Evolutionary conservation across 305 asterid species (phyloP), one percentile per base, ranked within the genome.

Genomic region (Galium porrigens): DNA sequence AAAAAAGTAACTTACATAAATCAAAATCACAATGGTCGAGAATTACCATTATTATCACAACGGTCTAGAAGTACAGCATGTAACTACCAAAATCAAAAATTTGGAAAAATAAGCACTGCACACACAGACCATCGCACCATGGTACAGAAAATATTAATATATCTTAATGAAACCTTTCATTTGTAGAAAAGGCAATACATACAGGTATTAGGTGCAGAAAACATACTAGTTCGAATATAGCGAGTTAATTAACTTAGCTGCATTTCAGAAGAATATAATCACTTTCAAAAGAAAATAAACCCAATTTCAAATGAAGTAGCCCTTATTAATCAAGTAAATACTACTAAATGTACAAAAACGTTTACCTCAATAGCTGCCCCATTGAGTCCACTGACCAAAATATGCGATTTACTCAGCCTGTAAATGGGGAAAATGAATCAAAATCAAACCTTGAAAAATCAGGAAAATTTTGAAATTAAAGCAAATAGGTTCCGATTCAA

Each of bases 401-500:
- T 77, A 76, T 87, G 91, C 33, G 96, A 82, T 77, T 92, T 92
- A 83, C 97, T 92, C 56, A 92, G 80, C 83, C 99, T 92, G 66
- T 52, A 62, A 66, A 20, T 70, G 69, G 46, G 30, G n/a, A 53
- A 60, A 33, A 9, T 53, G 32, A 22, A 56, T 10, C 60, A 69
- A 11, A 62, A 33, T 32, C 25, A 61, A 36, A 6, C 12, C 18
- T 20, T 22, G 8, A 61, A 62, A 57, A 44, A 4, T 15, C 14
- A 10, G 2, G 5, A 58, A 57, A 32, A 5, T 15, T 15, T 30
- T 57, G 41, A 30, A 59, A 59, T 32, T 3, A 59, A 34, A 6
- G 46, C 30, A n/a, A n/a, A 34, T 8, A 29, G 48, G 30, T 15
- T 34, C 1, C 36, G 4, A 15, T 58, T 58, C 18, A 10, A 58